Base-by-base conservation (phyloP, 2,329 filamentous ascomycete species). In the Cryphonectria parasitica region DNA sequence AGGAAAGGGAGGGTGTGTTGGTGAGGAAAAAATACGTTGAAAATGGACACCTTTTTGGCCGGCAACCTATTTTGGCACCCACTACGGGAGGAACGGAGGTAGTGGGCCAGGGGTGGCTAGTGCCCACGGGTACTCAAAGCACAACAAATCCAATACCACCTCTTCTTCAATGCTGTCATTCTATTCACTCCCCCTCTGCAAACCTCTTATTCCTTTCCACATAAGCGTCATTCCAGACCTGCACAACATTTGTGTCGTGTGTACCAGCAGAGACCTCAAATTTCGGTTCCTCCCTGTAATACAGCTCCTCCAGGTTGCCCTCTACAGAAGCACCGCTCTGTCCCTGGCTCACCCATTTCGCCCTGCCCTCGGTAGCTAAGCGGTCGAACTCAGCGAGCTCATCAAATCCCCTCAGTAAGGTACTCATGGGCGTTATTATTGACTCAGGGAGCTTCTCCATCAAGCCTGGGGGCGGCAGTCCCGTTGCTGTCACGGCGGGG, bases 341-440 rank as follows among this genome's bases (percentile, higher is more conserved):
- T 36, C 67, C 67, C 17, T 62, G 63, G 25, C 25, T 8, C 43
- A 43, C 67, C 67, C 67, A 69, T 8, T 25, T 22, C 34, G 36
- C 45, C 36, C 25, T 39, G 5, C 60, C 67, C 0, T 58, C 60
- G 31, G 1, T 41, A 15, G 67, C 67, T 13, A 68, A 41, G 43
- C 25, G n/a, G 67, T 68, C 67, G 63, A 68, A 68, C n/a, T 68
- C 67, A 2, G 58, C 45, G 7, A 69, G 61, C 45, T 69, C 67
- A 45, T 69, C 67, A 13, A 69, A 69, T 0, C 31, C 67, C 13
- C 61, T 69, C 41, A 68, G 36, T 60, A 68, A 64, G 1, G 67
- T 68, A 28, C 43, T 52, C 67, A 68, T 68, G 31, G 67, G 67
- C 22, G 67, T 68, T 13, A 64, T 34, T 4, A 68, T 39, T 8